Evolutionary conservation across 371 early-diverging fungal genomes (phyloP), one percentile per base, ranked within the genome.

Genomic region (Synchytrium microbalum): DNA sequence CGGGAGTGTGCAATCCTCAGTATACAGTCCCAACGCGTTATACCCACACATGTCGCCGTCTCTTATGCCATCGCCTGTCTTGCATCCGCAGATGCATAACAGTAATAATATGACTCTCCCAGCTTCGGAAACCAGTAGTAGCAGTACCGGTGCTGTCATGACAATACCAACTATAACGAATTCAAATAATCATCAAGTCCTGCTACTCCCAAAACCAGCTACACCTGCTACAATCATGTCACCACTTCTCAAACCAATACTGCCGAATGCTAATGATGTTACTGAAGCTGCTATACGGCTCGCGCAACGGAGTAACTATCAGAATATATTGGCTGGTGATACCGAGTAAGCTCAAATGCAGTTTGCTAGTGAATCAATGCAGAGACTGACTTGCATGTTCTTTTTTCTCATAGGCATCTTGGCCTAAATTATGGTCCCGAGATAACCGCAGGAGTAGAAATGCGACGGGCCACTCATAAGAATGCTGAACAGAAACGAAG

Each of bases 401-500:
- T 33, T 51, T 38, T 53, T 61, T 64, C 31, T 19, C 23, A 30
- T 70, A 68, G 30, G 77, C 77, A 1, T 72, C 90, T 5, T n/a
- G 92, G 92, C 0, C 80, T 92, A n/a, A 81, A 79, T 24, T 89
- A 88, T 72, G 77, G 79, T n/a, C 76, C 79, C 2, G 85, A 86
- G 58, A 80, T 89, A 33, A 84, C 88, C 56, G 84, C 85, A 0
- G 86, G 87, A 0, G 80, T 90, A 56, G 89, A 91, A 69, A 81
- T 82, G 16, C 81, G 91, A 1, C 81, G 86, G 14, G 86, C 87
- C 8, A 86, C 84, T 3, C 95, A 95, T 74, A 92, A 93, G 69
- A 88, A 88, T 19, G 95, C 96, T 1, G 96, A 96, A 68, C 94
- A 96, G 71, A 87, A 88, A 67, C 85, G 96, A n/a, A 78, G 96